Evolutionary conservation across 805 yeast genomes (phyloP), one percentile per base, ranked within the genome.

Genomic region (Komagataella pseudopastoris): DNA sequence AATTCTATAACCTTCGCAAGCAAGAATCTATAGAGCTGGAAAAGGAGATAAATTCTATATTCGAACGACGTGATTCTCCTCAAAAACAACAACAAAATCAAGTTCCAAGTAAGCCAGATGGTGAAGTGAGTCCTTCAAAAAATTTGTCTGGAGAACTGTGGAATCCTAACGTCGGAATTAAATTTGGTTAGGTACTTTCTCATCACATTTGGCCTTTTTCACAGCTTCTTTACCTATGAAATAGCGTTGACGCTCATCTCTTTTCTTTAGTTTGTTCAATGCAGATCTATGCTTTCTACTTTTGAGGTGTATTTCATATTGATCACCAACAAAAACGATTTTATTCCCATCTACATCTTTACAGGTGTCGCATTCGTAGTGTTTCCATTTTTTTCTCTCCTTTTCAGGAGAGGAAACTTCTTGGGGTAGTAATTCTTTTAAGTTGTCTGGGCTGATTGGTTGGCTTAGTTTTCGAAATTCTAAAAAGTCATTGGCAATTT

Each of bases 321-420:
- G 83, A 1, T 78, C 80, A 0, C 97, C 97, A 6, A 93, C 80
- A 1, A 85, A 75, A 0, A 88, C 72, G 12, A 84, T 63, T 1
- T 77, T 72, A 2, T 78, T 71, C 1, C 80, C 80, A 4, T 50
- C 30, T 3, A 72, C 70, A 56, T 80, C 83, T 6, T 63, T 65
- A 62, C 99, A 91, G 1, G 72, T 63, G 1, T 77, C 76, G 63
- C 99, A 91, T 17, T 65, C 65, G 58, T 69, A 76, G 55, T 88
- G 95, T 50, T 77, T 72, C 93, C 95, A 86, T 55, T 61, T 58
- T 24, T 49, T 50, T 7, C 51, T 44, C 6, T 52, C 54, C 5
- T 48, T 49, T 10, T 48, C 45, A 3, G 43, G 43, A 6, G 18
- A 17, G 22, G 20, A n/a, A 30, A 14, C 39, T 8, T 23, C 18